Conservation (phyloP, 768 basidiomycete species). For the Myochromella boudieri region DNA sequence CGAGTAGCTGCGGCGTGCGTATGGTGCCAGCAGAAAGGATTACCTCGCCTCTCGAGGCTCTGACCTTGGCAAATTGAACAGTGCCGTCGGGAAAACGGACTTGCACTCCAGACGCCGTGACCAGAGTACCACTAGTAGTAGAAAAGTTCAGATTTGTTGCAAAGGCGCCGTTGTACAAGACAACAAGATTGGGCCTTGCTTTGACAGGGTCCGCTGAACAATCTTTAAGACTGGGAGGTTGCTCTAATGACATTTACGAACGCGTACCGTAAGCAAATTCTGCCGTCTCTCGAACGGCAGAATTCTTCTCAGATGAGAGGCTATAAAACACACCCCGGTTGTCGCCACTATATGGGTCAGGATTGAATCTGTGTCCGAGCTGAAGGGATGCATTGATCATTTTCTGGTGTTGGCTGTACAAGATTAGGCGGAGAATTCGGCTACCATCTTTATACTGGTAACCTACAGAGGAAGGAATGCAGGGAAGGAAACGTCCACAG, state of each 20-base stretch:
- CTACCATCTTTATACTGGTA: too few relatives aligned
- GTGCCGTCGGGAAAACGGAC: constrained; percentile 27
- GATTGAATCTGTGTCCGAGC: constrained; percentile 31
- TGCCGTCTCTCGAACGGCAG: constrained; percentile 24
- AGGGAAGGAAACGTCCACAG: constrained; percentile 29
- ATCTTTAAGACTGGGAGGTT: background rate
- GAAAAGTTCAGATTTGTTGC: constrained; percentile 20
- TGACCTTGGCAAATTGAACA: constrained; percentile 13
- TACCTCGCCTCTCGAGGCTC: constrained; percentile 22
- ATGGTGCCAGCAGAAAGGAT: constrained; percentile 29
- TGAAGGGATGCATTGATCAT: constrained; percentile 29
- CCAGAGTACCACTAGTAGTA: background rate
- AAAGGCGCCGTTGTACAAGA: constrained; percentile 23
- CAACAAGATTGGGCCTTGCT: constrained; percentile 20
- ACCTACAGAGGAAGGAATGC: constrained; percentile 28
- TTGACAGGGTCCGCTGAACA: constrained; percentile 27
- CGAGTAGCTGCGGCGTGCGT: constrained; percentile 35
- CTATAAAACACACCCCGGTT: constrained; percentile 28
- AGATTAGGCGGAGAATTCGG: too few relatives aligned
- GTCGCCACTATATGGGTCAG: constrained; percentile 26
- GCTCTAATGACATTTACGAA: background rate
- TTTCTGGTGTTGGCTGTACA: constrained; percentile 27
- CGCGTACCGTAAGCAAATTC: constrained; percentile 31
- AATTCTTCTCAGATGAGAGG: constrained; percentile 24
- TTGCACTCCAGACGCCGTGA: constrained; percentile 22